These are phyloP conservation scores for Ceratobasidium sp. DNA, from an alignment of 1,284 basidiomycete genomes.

Conservation along the genomic window DNA sequence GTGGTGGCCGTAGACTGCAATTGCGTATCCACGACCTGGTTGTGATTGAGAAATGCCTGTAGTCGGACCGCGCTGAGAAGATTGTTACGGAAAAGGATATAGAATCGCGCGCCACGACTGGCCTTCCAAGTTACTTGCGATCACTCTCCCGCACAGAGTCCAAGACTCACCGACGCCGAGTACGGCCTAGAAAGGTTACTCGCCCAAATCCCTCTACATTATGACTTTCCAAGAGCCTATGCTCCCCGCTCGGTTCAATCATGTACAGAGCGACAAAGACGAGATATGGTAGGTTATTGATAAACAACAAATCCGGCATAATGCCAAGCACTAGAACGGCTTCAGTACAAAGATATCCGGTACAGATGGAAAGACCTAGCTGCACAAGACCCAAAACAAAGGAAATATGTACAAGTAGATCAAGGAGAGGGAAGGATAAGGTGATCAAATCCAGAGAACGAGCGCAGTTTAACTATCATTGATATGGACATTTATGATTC, in stretches of 20 bases:
- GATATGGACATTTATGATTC: neutral
- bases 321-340: neutral
- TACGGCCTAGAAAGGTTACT: conserved; percentile 18
- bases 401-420: conserved; percentile 9
- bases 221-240: conserved; percentile 28
- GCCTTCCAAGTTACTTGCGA: neutral
- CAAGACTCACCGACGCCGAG: conserved; percentile 21
- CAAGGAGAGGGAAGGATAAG: neutral
- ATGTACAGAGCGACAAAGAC: conserved; percentile 33
- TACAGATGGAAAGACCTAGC: neutral
- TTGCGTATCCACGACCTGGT: conserved; percentile 9
- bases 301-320: conserved; percentile 42
- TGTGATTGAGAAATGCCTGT: conserved; percentile 28
- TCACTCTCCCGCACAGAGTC: neutral
- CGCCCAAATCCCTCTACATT: conserved; percentile 27
- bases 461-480: neutral
- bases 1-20: conserved; percentile 30
- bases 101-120: conserved; percentile 31
- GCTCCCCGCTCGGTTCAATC: conserved; percentile 35
- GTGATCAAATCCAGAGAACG: neutral
- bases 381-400: neutral
- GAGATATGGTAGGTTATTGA: conserved; percentile 40
- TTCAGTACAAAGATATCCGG: conserved; percentile 9
- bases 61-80: conserved; percentile 6
- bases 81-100: conserved; percentile 41